Percentiles rank a stretch among this genome's conserved stretches.
Evolutionary conservation across 768 basidiomycete genomes (phyloP).

Genomic region (Rhodotorula kratochvilovae): DNA sequence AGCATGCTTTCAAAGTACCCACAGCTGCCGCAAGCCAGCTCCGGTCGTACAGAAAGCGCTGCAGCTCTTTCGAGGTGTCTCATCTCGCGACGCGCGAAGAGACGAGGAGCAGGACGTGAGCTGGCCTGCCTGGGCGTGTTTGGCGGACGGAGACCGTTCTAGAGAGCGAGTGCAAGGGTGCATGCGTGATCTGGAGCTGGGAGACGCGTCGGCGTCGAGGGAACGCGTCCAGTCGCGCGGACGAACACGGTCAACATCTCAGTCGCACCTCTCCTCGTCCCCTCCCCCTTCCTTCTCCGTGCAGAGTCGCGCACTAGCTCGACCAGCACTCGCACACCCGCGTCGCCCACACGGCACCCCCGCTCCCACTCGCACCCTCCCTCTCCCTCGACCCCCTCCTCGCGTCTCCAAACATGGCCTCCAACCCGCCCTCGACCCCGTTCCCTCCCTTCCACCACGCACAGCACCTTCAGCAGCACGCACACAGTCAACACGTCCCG

Average conservation of each 20-base stretch:
- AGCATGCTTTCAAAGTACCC: too few species aligned
- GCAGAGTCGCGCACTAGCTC: neutral
- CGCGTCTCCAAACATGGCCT: conserved; percentile 8
- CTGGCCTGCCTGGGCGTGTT: too few species aligned
- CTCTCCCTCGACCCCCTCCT: neutral
- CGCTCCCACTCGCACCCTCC: neutral
- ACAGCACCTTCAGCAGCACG: neutral
- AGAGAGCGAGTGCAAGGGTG: too few species aligned
- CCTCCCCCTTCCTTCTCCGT: neutral
- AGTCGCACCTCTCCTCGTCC: neutral
- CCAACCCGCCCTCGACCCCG: neutral
- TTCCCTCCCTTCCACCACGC: neutral
- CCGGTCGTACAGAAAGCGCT: too few species aligned
- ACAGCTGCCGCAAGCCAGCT: too few species aligned
- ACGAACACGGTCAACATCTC: too few species aligned
- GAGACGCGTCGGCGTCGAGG: neutral
- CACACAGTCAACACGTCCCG: neutral
- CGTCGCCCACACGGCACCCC: conserved; percentile 16
- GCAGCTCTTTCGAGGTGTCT: too few species aligned
- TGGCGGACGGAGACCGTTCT: too few species aligned
- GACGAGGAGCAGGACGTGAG: too few species aligned
- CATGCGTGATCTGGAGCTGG: too few species aligned
- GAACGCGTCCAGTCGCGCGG: too few species aligned
- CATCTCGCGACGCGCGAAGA: too few species aligned
- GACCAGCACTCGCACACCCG: neutral